Base-by-base conservation (phyloP, 1,139 yeast species). In the Kurtzmaniella quercitrusa region DNA sequence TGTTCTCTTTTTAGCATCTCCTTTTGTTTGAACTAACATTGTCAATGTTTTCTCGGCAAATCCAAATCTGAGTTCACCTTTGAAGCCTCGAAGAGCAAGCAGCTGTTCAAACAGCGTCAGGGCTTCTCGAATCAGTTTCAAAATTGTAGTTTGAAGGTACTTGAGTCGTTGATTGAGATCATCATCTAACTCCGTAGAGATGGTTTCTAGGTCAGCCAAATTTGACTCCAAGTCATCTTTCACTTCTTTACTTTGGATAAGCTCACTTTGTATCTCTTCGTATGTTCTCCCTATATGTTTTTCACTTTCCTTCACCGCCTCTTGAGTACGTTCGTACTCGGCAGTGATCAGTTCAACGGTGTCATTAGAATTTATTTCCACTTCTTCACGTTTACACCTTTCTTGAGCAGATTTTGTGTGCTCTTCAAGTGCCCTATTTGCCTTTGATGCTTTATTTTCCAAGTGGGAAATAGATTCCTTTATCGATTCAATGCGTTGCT, bases 21-120 rank as follows among this genome's bases (percentile, higher is more conserved):
- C 76, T 46, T 79, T 77, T 0, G 90, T 83, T 27, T 81, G 70
- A 1, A 83, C 89, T 46, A 73, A 60, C 63, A 85, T 73, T 21
- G 73, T 70, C 46, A 86, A 64, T 15, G 68, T 66, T 45, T 73
- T 71, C n/a, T 70, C 66, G 2, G 63, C 66, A 46, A 76, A 78
- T 51, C 85, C 85, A 58, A 91, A 82, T 10, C 69, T 68, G 39
- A 93, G 68, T 34, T 75, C 70, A 12, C 98, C 98, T 15, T 75
- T 73, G 58, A 86, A 90, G 2, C 89, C 89, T 61, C 98, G 78
- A 38, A 79, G 65, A 40, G 73, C 77, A 50, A 85, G 63, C 0
- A 89, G 79, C 38, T 72, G 66, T 51, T 79, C 81, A 58, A 85
- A 85, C 7, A 76, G 66, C 36, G 60, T 54, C 23, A 60, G 58